Evolutionary conservation across 192 early-diverging fungal genomes (phyloP).

Genomic region (Chytriomyces sp.): DNA sequence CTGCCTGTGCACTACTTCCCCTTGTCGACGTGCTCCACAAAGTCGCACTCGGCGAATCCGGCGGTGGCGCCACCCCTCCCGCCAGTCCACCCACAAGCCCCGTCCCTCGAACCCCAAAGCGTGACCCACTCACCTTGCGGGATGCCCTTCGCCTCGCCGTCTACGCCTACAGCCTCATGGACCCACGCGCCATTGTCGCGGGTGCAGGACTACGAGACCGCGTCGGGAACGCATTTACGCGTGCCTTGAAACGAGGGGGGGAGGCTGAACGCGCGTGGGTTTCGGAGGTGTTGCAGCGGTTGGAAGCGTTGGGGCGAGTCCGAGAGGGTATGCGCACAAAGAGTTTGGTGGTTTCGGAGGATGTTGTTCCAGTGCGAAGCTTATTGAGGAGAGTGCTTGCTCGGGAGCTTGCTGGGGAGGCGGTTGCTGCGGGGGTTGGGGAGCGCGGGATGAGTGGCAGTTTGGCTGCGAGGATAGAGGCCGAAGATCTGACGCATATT

Average conservation of each 20-base stretch:
- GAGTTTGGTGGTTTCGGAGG: constrained; percentile 1
- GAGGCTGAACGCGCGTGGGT: constrained; percentile 14
- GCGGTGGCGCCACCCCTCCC: neutral
- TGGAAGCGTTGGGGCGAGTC: neutral
- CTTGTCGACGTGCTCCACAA: constrained; percentile 5
- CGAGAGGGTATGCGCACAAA: neutral
- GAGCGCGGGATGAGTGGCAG: neutral
- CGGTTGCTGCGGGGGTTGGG: neutral
- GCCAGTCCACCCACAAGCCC: neutral
- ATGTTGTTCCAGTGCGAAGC: neutral
- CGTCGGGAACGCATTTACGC: neutral
- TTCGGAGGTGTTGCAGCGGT: constrained; percentile 8
- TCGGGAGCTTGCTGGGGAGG: neutral
- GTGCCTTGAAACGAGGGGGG: neutral
- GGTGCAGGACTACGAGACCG: neutral
- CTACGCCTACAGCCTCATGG: constrained; percentile 11
- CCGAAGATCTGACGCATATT: constrained; percentile 13
- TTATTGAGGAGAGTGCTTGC: neutral
- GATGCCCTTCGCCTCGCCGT: constrained; percentile 11
- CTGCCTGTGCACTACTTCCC: constrained; percentile 7
- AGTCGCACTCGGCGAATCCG: neutral
- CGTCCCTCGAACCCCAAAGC: neutral
- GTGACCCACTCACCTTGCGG: neutral
- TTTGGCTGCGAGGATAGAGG: neutral
- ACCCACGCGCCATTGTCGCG: neutral